These are phyloP conservation scores for Diddensiella transvaalensis DNA, from an alignment of 805 yeast species.

Conservation along the genomic window DNA sequence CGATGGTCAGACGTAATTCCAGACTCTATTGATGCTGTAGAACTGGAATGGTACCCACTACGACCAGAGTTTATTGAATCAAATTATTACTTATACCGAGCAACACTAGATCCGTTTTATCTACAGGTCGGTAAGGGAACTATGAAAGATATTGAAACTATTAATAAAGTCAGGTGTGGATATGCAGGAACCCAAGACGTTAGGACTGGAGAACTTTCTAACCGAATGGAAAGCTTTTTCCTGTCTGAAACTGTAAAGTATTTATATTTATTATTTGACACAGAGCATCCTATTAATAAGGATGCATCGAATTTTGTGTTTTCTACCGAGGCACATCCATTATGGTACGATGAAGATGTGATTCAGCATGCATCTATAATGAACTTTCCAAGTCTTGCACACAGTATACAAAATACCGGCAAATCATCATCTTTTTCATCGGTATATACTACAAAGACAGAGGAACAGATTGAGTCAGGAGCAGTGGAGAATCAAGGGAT, in stretches of 20 bases:
- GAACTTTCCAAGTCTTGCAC: conserved; percentile 11
- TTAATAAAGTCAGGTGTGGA: conserved; percentile 67
- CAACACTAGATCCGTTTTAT: conserved; percentile 83
- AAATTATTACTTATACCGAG: conserved; percentile 75
- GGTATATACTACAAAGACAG: too few species aligned
- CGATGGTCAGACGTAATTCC: conserved; percentile 52
- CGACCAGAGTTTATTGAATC: conserved; percentile 92
- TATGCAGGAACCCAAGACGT: conserved; percentile 74
- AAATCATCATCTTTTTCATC: background rate
- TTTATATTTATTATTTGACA: conserved; percentile 74
- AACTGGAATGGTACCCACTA: conserved; percentile 86
- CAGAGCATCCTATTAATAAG: conserved; percentile 48
- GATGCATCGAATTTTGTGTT: conserved; percentile 46
- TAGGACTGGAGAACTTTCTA: conserved; percentile 56
- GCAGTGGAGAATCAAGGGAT: too few species aligned
- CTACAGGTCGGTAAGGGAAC: conserved; percentile 69
- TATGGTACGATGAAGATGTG: conserved; percentile 57
- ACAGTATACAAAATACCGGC: background rate
- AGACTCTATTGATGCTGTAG: conserved; percentile 32
- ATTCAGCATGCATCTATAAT: conserved; percentile 24
- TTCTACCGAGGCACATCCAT: conserved; percentile 89
- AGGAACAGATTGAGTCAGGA: too few species aligned
- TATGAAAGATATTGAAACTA: conserved; percentile 49
- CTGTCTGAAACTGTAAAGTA: conserved; percentile 85
- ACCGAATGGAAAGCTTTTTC: conserved; percentile 90